Evolutionary conservation across 1,139 yeast species (phyloP).

Genomic region (Debaryomyces robertsiae): DNA sequence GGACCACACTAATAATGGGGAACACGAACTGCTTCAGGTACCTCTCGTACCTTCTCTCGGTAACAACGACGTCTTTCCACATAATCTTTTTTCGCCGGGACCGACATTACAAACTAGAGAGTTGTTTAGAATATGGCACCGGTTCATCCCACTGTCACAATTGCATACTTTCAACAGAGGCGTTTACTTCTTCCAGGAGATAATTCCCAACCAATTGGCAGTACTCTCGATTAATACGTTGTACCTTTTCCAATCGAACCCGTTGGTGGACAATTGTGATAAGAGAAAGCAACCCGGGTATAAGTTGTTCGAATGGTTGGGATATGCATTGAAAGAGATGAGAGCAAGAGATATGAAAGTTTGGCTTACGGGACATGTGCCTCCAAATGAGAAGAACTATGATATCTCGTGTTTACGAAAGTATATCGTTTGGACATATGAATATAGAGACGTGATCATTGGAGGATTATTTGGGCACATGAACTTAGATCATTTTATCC

Average conservation of each 20-base stretch:
- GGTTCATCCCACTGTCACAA: constrained; percentile 76
- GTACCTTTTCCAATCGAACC: constrained; percentile 74
- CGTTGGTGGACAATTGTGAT: constrained; percentile 81
- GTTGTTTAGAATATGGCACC: constrained; percentile 70
- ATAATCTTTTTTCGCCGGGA: constrained; percentile 79
- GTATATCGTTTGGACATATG: constrained; percentile 75
- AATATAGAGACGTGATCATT: constrained; percentile 76
- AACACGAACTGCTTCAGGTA: constrained; percentile 49
- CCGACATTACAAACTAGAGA: constrained; percentile 85
- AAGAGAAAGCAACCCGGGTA: constrained; percentile 75
- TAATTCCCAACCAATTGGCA: constrained; percentile 76
- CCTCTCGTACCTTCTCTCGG: constrained; percentile 72
- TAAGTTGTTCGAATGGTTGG: constrained; percentile 75
- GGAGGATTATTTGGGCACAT: constrained; percentile 88
- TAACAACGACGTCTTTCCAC: constrained; percentile 88
- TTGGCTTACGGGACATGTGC: constrained; percentile 88
- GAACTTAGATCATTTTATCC: constrained; percentile 84
- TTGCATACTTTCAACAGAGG: constrained; percentile 74
- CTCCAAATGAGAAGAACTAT: constrained; percentile 77
- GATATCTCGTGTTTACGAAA: constrained; percentile 73
- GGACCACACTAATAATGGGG: constrained; percentile 34
- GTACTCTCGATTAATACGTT: constrained; percentile 77
- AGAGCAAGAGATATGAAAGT: constrained; percentile 78
- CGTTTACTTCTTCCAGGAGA: constrained; percentile 73
- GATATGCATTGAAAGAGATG: constrained; percentile 70